Base-by-base conservation (phyloP, 2,329 filamentous ascomycete genomes). In the Neonectria neomacrospora region DNA sequence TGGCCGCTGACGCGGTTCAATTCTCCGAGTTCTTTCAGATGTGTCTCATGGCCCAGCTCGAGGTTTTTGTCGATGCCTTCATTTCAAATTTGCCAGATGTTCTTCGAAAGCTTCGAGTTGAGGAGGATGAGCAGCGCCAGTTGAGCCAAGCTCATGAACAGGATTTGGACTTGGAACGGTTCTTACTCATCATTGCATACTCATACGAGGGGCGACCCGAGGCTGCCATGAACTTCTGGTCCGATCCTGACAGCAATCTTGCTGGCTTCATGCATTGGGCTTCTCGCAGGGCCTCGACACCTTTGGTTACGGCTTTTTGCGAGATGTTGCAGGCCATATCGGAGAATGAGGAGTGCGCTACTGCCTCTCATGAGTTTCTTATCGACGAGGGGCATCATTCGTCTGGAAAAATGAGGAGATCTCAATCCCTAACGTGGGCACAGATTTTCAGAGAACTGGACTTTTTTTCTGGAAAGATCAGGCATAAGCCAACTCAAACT, bases 181-280 rank as follows among this genome's bases (percentile, higher is more conserved):
- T 99, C 77, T 85, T 99, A 58, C 86, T 98, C 67, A 90, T 98
- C 65, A 95, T 98, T 64, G 91, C 96, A 4, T 97, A 96, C 74
- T 88, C 94, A 5, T 99, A 95, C 74, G 93, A 98, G 73, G 89
- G 91, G 30, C 90, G 94, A 37, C 88, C 91, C 16, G 93, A 97
- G 54, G 91, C 93, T 26, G 93, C 94, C 10, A 88, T 92, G 73
- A 91, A 90, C 48, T 98, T 98, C 71, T 99, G 96, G 96, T 87
- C 87, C 32, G 94, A 97, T 74, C 89, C 91, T 2, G 96, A 99
- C 72, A 94, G 94, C 74, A 97, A 97, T 70, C 82, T 99, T 32
- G 92, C 94, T 66, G 96, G 96, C 0, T 99, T 99, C 75, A 85
- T 99, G 76, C 92, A 97, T 67, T 99, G 96, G 96, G 92, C 94